Evolutionary conservation across 805 yeast species (phyloP).

Genomic region (Zygoascus bituminiphila): DNA sequence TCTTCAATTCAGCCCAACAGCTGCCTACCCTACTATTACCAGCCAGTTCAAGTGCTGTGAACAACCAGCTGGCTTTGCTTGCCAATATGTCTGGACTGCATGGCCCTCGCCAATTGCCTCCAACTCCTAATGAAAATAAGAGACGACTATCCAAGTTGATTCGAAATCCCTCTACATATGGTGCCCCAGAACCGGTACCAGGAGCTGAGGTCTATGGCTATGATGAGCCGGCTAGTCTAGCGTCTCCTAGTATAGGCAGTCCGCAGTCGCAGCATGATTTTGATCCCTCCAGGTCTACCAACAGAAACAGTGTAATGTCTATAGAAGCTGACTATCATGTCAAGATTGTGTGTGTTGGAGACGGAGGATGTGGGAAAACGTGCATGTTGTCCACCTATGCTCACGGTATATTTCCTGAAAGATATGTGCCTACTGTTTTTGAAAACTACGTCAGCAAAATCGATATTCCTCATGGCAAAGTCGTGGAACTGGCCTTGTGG

Average conservation of each 20-base stretch:
- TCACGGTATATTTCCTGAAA: conserved; percentile 59
- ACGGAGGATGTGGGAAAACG: conserved; percentile 88
- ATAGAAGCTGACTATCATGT: conserved; percentile 31
- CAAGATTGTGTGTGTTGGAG: conserved; percentile 78
- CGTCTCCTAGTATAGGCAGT: no score
- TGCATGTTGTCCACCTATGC: conserved; percentile 60
- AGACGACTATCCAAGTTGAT: neutral
- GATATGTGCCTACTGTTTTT: conserved; percentile 75
- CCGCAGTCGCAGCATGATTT: neutral
- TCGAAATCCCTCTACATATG: neutral
- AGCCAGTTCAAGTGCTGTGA: no score
- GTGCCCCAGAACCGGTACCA: neutral
- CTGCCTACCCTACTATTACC: no score
- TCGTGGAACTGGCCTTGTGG: conserved; percentile 70
- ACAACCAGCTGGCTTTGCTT: neutral
- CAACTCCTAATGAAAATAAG: neutral
- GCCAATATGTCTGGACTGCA: neutral
- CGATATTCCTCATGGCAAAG: conserved; percentile 38
- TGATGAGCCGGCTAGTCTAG: neutral
- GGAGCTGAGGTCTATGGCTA: no score
- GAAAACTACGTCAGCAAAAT: conserved; percentile 65
- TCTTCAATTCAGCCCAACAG: no score
- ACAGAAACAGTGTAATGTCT: neutral
- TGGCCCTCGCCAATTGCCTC: neutral
- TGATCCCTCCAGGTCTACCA: neutral